Evolutionary conservation across 257 asterid species (phyloP).

Genomic region (Penstemon newberryi): DNA sequence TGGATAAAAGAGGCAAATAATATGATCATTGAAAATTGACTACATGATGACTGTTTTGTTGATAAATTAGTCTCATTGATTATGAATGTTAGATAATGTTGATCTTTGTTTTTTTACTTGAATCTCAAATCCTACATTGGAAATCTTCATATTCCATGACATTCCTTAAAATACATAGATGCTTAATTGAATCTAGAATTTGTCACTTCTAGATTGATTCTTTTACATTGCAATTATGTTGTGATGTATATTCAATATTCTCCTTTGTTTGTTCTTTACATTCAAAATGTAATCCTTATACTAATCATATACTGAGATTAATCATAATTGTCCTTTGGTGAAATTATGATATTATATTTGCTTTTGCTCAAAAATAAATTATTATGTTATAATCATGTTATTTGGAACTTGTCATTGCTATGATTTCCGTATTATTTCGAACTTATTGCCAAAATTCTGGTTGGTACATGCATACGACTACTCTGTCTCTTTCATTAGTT

Average conservation of each 20-base stretch:
- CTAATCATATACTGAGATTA: not conserved
- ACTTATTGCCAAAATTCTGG: slow-evolving; percentile 43
- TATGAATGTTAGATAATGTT: not conserved
- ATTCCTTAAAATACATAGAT: slow-evolving; percentile 16
- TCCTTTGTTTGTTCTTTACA: slow-evolving; percentile 24
- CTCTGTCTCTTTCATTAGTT: slow-evolving; percentile 19
- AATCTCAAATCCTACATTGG: not conserved
- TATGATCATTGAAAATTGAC: no score
- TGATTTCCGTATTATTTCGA: slow-evolving; percentile 30
- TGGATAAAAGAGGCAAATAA: not conserved
- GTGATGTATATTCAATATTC: not conserved
- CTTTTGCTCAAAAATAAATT: no score
- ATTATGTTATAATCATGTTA: slow-evolving; percentile 26
- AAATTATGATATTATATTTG: no score
- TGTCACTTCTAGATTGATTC: slow-evolving; percentile 34
- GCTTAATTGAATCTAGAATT: slow-evolving; percentile 16
- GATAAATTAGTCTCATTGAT: not conserved
- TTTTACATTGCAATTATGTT: slow-evolving; percentile 21
- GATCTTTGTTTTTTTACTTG: slow-evolving; percentile 4
- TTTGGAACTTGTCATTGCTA: slow-evolving; percentile 32
- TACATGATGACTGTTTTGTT: not conserved
- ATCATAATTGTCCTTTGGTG: no score
- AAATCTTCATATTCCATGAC: not conserved
- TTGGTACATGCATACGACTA: slow-evolving; percentile 49
- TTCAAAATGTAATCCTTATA: not conserved